Conservation (phyloP, 129 eudicot genomes). For the Escallonia herrerae region DNA sequence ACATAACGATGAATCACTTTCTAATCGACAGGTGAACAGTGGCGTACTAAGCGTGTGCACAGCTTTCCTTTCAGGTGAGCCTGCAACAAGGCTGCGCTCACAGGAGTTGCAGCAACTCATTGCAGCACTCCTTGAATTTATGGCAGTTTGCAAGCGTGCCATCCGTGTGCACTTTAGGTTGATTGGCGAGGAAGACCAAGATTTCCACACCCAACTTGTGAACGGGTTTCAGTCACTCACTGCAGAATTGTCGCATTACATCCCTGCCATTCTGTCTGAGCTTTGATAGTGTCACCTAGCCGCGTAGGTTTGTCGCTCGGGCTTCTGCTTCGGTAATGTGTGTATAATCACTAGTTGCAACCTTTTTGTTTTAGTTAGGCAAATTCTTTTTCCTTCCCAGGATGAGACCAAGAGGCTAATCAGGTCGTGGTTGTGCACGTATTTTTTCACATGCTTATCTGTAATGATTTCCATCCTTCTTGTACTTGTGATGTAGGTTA, state of each 20-base stretch:
- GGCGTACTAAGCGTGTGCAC: constrained; percentile 97
- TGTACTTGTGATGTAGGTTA: too few species aligned
- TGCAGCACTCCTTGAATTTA: constrained; percentile 95
- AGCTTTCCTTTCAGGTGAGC: constrained; percentile 96
- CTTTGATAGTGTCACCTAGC: constrained; percentile 36
- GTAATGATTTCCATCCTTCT: too few species aligned
- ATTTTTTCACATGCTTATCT: too few species aligned
- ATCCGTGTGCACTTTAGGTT: constrained; percentile 93
- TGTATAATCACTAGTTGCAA: too few species aligned
- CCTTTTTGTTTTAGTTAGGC: too few species aligned
- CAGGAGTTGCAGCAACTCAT: constrained; percentile 96
- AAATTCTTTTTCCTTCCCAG: too few species aligned
- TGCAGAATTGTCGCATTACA: constrained; percentile 95
- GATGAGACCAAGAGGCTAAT: too few species aligned
- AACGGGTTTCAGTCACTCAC: constrained; percentile 99
- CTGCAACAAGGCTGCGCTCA: constrained; percentile 93
- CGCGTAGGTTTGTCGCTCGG: not conserved
- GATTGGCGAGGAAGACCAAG: constrained; percentile 98
- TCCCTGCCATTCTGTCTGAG: constrained; percentile 98
- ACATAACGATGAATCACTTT: not conserved
- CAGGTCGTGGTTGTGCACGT: too few species aligned
- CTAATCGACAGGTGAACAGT: constrained; percentile 69
- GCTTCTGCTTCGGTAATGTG: not conserved
- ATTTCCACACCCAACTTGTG: constrained; percentile 92
- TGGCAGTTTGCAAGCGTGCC: constrained; percentile 99